Percentiles rank a stretch among this genome's conserved stretches.
Conservation (phyloP, 805 yeast genomes). For the Pichia manshurica region DNA sequence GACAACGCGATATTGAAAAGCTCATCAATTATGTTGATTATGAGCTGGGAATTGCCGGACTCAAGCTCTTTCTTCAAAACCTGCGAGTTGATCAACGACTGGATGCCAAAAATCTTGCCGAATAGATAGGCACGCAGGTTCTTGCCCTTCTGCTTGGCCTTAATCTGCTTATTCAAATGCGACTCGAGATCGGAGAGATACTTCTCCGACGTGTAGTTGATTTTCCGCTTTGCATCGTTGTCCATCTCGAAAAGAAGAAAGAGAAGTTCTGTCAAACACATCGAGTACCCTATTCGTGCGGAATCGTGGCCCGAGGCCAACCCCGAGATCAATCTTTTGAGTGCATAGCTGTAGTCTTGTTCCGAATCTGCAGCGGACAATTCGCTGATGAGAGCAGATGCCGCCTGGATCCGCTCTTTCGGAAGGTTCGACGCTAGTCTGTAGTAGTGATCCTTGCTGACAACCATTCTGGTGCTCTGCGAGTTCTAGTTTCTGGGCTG, state of each 20-base stretch:
- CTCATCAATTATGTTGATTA: conserved; percentile 37
- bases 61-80: conserved; percentile 25
- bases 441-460: conserved; percentile 72
- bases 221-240: background rate
- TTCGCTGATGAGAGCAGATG: conserved; percentile 58
- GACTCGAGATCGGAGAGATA: conserved; percentile 32
- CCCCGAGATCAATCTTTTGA: conserved; percentile 74
- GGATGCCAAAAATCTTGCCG: conserved; percentile 82
- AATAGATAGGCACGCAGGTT: conserved; percentile 75
- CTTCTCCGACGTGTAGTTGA: conserved; percentile 33
- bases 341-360: conserved; percentile 76
- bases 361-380: conserved; percentile 38
- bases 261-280: conserved; percentile 72
- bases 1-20: conserved; percentile 51
- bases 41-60: conserved; percentile 17
- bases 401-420: conserved; percentile 66
- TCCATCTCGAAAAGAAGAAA: conserved; percentile 26
- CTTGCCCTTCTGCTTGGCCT: conserved; percentile 58
- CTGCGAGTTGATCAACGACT: conserved; percentile 58
- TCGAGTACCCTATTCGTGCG: conserved; percentile 82
- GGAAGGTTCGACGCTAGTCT: conserved; percentile 71
- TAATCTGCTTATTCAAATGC: conserved; percentile 35
- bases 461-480: conserved; percentile 33
- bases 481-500: too few species aligned
- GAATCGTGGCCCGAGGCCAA: conserved; percentile 74